Evolutionary conservation across 2,329 filamentous ascomycete genomes (phyloP).

Genomic region (Pestalotiopsis sp.): DNA sequence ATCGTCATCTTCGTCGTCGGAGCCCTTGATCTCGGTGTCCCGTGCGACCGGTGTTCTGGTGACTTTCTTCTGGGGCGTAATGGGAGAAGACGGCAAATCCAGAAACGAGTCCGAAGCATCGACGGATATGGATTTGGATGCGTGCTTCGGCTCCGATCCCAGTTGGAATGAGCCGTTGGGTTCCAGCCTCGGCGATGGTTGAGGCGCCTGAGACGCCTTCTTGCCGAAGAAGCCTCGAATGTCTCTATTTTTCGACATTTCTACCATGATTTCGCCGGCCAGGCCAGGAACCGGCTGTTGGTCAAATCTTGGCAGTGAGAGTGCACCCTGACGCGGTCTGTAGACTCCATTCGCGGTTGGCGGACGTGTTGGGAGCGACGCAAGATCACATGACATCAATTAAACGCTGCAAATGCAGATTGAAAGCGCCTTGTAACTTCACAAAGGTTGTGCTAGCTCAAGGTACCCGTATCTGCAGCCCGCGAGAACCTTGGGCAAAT

Average conservation of each 20-base stretch:
- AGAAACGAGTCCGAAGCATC: background rate
- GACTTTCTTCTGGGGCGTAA: constrained; percentile 28
- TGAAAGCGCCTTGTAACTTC: background rate
- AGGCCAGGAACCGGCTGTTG: background rate
- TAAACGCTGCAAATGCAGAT: background rate
- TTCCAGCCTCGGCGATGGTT: constrained; percentile 19
- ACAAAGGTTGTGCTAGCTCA: background rate
- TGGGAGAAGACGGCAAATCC: constrained; percentile 28
- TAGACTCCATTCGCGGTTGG: background rate
- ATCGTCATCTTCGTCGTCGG: constrained; percentile 71
- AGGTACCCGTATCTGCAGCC: background rate
- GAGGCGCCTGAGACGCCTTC: constrained; percentile 18
- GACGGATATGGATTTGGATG: background rate
- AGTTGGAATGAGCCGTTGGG: constrained; percentile 7
- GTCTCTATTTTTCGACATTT: constrained; percentile 24
- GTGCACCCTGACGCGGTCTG: constrained; percentile 1
- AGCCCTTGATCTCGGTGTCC: constrained; percentile 66
- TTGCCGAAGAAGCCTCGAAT: constrained; percentile 33
- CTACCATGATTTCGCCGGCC: background rate
- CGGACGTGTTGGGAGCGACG: constrained; percentile 1
- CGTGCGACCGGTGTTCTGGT: constrained; percentile 38
- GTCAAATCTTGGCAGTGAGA: background rate
- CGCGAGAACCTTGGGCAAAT: background rate
- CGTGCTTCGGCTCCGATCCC: background rate
- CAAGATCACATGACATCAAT: constrained; percentile 4